A percentile compares a stretch with the other conserved stretches of the same genome.
phyloP scores from a whole-genome alignment of 2,329 filamentous ascomycete genomes.

The Ophiostoma populinum region DNA sequence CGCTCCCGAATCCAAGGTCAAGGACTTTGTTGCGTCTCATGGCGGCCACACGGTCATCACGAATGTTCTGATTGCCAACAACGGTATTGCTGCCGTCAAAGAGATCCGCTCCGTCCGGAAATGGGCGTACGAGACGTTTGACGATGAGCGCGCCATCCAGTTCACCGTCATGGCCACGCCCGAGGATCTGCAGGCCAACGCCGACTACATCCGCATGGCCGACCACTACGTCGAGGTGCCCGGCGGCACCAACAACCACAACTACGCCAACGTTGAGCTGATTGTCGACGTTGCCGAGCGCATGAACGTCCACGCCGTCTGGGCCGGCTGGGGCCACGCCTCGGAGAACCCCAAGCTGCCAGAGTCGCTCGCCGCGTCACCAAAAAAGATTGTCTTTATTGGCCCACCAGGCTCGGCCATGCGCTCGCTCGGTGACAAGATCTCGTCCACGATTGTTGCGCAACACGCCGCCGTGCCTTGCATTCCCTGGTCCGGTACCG shows the following conservation, averaged over 20 bases:
- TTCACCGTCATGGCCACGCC: slow-evolving; percentile 99
- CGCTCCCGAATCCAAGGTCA: slow-evolving; percentile 71
- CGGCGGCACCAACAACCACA: slow-evolving; percentile 99
- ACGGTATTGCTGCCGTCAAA: slow-evolving; percentile 98
- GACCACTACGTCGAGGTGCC: slow-evolving; percentile 99
- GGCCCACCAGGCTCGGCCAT: slow-evolving; percentile 95
- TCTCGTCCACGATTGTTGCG: slow-evolving; percentile 96
- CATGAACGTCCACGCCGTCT: slow-evolving; percentile 95
- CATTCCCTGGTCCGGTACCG: slow-evolving; percentile 98
- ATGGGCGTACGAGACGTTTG: slow-evolving; percentile 99
- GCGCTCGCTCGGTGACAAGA: slow-evolving; percentile 98
- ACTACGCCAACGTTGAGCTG: slow-evolving; percentile 98
- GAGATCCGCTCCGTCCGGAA: slow-evolving; percentile 98
- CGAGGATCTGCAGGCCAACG: slow-evolving; percentile 92
- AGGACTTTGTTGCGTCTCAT: slow-evolving; percentile 82
- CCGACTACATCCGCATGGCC: slow-evolving; percentile 98
- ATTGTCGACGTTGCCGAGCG: slow-evolving; percentile 98
- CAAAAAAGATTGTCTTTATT: slow-evolving; percentile 98
- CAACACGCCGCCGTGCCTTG: slow-evolving; percentile 93
- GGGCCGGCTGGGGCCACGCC: slow-evolving; percentile 98
- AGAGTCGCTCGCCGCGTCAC: slow-evolving; percentile 86
- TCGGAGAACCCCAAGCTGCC: slow-evolving; percentile 97
- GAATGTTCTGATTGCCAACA: slow-evolving; percentile 97
- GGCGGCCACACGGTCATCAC: slow-evolving; percentile 97
- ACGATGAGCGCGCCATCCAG: slow-evolving; percentile 93